phyloP scores from a whole-genome alignment of 495 filamentous ascomycete species.

The Aspergillus heteromorphus region DNA sequence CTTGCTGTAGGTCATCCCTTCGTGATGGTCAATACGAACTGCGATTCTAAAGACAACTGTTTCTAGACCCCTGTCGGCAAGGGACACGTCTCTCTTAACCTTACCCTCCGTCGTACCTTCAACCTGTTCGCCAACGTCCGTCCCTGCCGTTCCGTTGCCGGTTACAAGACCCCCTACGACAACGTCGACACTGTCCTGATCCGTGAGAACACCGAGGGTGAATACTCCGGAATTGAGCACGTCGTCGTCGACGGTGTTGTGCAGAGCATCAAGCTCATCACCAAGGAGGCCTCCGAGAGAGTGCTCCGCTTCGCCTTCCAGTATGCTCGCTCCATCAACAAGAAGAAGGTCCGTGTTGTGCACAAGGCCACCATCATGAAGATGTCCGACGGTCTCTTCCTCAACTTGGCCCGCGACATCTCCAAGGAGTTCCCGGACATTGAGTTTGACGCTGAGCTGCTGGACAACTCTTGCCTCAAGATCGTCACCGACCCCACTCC shows the following conservation, averaged over 20 bases:
- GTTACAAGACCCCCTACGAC: constrained; percentile 98
- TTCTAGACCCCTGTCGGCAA: constrained; percentile 90
- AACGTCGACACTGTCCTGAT: constrained; percentile 96
- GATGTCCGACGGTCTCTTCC: constrained; percentile 98
- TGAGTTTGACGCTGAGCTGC: constrained; percentile 91
- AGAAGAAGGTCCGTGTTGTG: constrained; percentile 91
- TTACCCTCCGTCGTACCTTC: constrained; percentile 96
- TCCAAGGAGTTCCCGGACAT: constrained; percentile 91
- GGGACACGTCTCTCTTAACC: constrained; percentile 97
- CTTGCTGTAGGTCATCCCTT: constrained; percentile 65
- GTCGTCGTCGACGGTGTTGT: constrained; percentile 97
- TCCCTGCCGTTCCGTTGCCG: constrained; percentile 91
- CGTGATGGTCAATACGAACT: neutral
- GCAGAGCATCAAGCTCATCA: constrained; percentile 99
- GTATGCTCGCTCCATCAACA: constrained; percentile 84
- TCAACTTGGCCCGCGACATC: constrained; percentile 74
- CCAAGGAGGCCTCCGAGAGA: constrained; percentile 83
- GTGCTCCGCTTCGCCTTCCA: constrained; percentile 97
- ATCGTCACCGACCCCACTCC: constrained; percentile 90
- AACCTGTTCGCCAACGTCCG: constrained; percentile 99
- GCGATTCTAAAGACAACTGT: constrained; percentile 18
- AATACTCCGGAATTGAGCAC: constrained; percentile 99
- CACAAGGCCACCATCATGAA: constrained; percentile 99
- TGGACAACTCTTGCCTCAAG: constrained; percentile 98
- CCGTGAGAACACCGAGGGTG: constrained; percentile 99